phyloP scores from a whole-genome alignment of 176 grass and related monocot genomes.

The Alloteropsis semialata region DNA sequence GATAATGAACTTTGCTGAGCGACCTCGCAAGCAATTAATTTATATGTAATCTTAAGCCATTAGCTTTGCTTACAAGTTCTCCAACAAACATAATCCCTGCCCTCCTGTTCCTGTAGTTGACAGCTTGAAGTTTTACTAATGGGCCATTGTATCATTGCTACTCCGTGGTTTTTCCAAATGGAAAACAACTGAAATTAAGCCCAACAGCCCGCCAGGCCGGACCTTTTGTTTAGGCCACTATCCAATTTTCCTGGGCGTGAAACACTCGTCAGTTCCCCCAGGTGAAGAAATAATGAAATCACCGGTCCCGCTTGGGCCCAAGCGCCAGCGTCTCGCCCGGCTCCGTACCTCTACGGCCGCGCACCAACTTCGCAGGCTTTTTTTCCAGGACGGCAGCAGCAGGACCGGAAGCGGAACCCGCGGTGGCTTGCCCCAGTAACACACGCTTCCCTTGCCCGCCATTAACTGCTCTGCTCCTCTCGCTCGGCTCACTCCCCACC shows the following conservation, averaged over 20 bases:
- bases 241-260: neutral
- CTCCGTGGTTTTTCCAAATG: neutral
- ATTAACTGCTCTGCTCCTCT: conserved; percentile 21
- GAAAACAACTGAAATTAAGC: neutral
- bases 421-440: conserved; percentile 15
- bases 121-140: neutral
- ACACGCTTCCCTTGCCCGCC: conserved; percentile 47
- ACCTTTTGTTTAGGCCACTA: neutral
- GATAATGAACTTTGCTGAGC: neutral
- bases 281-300: neutral
- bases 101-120: too few relatives aligned
- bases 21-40: neutral
- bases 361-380: conserved; percentile 19
- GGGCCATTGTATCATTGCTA: neutral
- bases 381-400: neutral
- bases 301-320: neutral
- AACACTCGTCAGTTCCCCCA: neutral
- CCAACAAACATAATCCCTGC: neutral
- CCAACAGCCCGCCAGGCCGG: neutral
- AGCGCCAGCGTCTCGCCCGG: conserved; percentile 15
- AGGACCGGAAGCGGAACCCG: neutral
- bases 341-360: neutral
- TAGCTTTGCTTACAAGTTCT: neutral
- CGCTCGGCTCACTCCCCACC: neutral
- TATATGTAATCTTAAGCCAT: neutral